phyloP scores from a whole-genome alignment of 164 flowering plant species.

The Chloranthus sessilifolius region DNA sequence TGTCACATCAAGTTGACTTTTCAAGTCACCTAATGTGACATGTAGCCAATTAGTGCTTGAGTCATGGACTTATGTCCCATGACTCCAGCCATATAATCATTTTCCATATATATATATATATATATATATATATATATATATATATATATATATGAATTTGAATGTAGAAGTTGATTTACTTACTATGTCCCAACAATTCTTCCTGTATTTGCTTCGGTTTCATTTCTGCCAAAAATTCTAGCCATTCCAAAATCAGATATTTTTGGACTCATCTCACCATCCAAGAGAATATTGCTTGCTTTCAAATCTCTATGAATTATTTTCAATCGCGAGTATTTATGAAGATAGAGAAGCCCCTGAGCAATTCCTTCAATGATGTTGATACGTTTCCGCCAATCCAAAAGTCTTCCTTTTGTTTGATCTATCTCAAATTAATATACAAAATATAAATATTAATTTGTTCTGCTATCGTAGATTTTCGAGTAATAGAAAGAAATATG shows the following conservation, averaged over 20 bases:
- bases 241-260: constrained; percentile 46
- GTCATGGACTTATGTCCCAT: too few relatives aligned
- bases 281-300: constrained; percentile 31
- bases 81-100: too few relatives aligned
- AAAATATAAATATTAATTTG: too few relatives aligned
- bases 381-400: constrained; percentile 25
- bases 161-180: constrained; percentile 8
- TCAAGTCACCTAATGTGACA: too few relatives aligned
- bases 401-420: constrained; percentile 4
- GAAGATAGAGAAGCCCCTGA: constrained; percentile 33
- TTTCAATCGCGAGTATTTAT: constrained; percentile 27
- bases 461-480: too few relatives aligned
- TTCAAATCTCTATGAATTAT: constrained; percentile 37
- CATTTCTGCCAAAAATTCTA: constrained; percentile 18
- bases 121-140: too few relatives aligned
- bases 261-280: constrained; percentile 29
- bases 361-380: constrained; percentile 25
- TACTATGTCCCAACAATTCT: constrained; percentile 26
- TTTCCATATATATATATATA: too few relatives aligned
- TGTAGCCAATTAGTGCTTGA: too few relatives aligned
- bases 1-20: too few relatives aligned
- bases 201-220: constrained; percentile 16
- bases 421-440: constrained; percentile 15
- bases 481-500: too few relatives aligned
- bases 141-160: too few relatives aligned